Conservation (phyloP, 163 green algal genomes). For the Chloromonas sp. region DNA sequence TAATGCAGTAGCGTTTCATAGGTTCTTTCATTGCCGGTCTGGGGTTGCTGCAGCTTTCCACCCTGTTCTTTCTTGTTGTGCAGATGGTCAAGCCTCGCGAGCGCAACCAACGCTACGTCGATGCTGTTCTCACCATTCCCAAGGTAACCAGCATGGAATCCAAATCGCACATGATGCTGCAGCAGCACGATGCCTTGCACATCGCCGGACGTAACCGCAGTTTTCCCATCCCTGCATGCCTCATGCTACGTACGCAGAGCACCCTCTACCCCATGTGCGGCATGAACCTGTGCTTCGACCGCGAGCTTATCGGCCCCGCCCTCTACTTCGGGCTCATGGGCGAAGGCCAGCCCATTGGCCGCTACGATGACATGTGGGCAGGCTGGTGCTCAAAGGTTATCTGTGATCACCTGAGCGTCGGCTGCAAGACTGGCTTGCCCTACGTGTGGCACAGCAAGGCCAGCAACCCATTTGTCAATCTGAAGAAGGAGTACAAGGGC, state of each 20-base stretch:
- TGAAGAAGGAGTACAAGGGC: constrained; percentile 97
- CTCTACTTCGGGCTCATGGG: constrained; percentile 99
- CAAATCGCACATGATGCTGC: not conserved
- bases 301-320: constrained; percentile 84
- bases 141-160: constrained; percentile 39
- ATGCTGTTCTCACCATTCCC: constrained; percentile 91
- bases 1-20: no score
- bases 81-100: constrained; percentile 95
- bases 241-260: constrained; percentile 22
- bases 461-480: constrained; percentile 92
- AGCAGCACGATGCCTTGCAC: not conserved
- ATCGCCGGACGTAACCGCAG: not conserved
- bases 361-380: constrained; percentile 98
- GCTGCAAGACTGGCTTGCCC: constrained; percentile 92
- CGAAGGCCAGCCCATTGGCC: constrained; percentile 88
- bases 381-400: constrained; percentile 97
- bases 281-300: constrained; percentile 97
- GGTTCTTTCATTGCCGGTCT: no score
- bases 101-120: constrained; percentile 90
- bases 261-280: constrained; percentile 96
- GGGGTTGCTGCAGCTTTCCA: no score
- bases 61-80: not conserved
- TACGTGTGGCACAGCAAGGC: constrained; percentile 98
- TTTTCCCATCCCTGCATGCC: not conserved
- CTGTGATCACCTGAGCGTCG: constrained; percentile 86